Base-by-base conservation (phyloP, 129 eudicot genomes). In the Kitagawia praeruptora region DNA sequence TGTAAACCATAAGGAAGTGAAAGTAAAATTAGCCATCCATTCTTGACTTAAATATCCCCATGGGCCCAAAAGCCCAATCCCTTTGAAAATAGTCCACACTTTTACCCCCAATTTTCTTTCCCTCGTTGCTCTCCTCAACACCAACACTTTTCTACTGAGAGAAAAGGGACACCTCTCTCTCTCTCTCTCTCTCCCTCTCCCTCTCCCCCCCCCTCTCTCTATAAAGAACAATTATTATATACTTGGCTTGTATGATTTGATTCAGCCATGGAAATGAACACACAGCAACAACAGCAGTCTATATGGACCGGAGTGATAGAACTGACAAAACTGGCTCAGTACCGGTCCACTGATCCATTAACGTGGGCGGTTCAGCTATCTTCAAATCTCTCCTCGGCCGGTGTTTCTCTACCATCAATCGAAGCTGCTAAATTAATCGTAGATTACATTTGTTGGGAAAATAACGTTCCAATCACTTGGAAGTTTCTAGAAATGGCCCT, bases 401-500 rank as follows among this genome's bases (percentile, higher is more conserved):
- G 97, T 34, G 86, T 89, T 9, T 71, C 92, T 77, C 83, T 84
- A 84, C 98, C 98, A n/a, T 94, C 98, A 6, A 78, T 80, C 0
- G 89, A 88, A 82, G 85, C 89, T 8, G 92, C 97, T 25, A 79
- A 87, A 51, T 75, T 91, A 8, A 84, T 94, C 12, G 97, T 94
- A 28, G 82, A 86, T 13, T 91, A 92, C 45, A 88, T 94, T 31
- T 92, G 98, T 58, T 90, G 92, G 93, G 61, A 82, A 28, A 94
- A 92, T 80, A 94, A 92, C 70, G 83, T 84, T 38, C 93, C 98
- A 1, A 86, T 92, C 31, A 87, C 89, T 21, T 94, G 98, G 98
- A 94, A 94, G 81, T 92, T 90, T 83, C 90, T 94, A 10, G 98
- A 94, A 74, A 94, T 88, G 75, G 98, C 98, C 0, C 64, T 92